These are phyloP conservation scores for Penicillium herquei DNA, from an alignment of 495 filamentous ascomycete species.

Conservation along the genomic window DNA sequence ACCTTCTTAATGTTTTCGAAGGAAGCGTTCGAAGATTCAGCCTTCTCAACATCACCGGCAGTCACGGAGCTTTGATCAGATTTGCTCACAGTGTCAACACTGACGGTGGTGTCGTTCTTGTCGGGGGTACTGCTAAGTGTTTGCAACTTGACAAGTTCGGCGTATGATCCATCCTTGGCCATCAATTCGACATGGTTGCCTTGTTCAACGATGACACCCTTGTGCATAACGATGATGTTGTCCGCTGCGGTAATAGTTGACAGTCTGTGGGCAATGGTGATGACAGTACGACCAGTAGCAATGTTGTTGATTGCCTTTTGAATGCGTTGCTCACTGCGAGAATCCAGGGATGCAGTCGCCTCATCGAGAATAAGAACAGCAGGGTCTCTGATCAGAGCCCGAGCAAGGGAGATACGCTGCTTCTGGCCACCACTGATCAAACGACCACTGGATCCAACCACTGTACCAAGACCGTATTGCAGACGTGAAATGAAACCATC, in stretches of 20 bases:
- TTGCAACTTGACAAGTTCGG: slow-evolving; percentile 44
- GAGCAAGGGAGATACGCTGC: slow-evolving; percentile 65
- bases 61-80: slow-evolving; percentile 27
- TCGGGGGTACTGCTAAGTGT: slow-evolving; percentile 27
- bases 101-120: slow-evolving; percentile 19
- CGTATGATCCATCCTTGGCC: slow-evolving; percentile 43
- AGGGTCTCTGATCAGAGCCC: slow-evolving; percentile 72
- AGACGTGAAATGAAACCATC: slow-evolving; percentile 45
- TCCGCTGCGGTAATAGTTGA: slow-evolving; percentile 57
- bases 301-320: slow-evolving; percentile 50
- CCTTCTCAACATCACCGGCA: slow-evolving; percentile 23
- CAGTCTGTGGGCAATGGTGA: slow-evolving; percentile 50
- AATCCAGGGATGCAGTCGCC: slow-evolving; percentile 63
- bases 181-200: slow-evolving; percentile 47
- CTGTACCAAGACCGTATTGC: slow-evolving; percentile 50
- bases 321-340: slow-evolving; percentile 52
- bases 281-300: slow-evolving; percentile 43
- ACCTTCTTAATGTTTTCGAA: slow-evolving; percentile 16
- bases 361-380: slow-evolving; percentile 84
- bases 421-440: slow-evolving; percentile 64
- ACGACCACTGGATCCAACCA: slow-evolving; percentile 54
- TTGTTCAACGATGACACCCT: slow-evolving; percentile 55
- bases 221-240: slow-evolving; percentile 62
- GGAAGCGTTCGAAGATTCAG: slow-evolving; percentile 14
- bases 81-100: slow-evolving; percentile 22